Base-by-base conservation (phyloP, 257 asterid species). In the Osmanthus fragrans region DNA sequence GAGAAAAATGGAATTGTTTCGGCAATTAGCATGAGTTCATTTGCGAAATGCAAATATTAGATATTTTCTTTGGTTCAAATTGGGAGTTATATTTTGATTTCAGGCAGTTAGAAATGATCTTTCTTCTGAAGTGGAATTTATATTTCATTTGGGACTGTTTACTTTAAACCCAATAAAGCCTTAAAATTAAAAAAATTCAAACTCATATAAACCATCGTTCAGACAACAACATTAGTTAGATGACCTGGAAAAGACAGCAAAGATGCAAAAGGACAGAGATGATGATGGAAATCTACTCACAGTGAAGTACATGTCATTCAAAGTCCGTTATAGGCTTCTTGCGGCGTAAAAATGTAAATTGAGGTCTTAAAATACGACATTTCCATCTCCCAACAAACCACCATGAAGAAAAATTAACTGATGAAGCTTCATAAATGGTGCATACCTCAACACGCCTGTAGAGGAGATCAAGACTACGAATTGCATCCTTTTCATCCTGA, bases 401-500 rank as follows among this genome's bases (percentile, higher is more conserved):
- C 37, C 34, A 70, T 6, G 37, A 74, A 75, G 34, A 63, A 76
- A 79, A 23, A 66, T 33, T 77, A 60, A 77, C 25, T 18, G 70
- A 33, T 21, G 56, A 33, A 66, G 18, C 19, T 51, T 79, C 19
- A 21, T 39, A 69, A 69, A 37, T 30, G 63, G 79, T 37, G 49
- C 86, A 56, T 84, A 91, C 99, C 98, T 95, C 99, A 39, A 93
- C 92, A 83, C 99, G 88, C 87, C 97, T 85, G 90, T 93, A 95
- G 88, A 95, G 83, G 85, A 95, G 98, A 86, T 93, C 97, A 72
- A 95, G 99, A 77, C 98, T 93, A 86, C 99, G 87, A 78, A 95
- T 42, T 37, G 96, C 99, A 84, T 95, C 99, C 81, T 91, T 93
- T 80, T 95, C 99, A 58, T 93, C 99, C 99, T 95, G 94, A 37